Base-by-base conservation (phyloP, 2,329 filamentous ascomycete genomes). In the Pseudocercospora macadamiae region DNA sequence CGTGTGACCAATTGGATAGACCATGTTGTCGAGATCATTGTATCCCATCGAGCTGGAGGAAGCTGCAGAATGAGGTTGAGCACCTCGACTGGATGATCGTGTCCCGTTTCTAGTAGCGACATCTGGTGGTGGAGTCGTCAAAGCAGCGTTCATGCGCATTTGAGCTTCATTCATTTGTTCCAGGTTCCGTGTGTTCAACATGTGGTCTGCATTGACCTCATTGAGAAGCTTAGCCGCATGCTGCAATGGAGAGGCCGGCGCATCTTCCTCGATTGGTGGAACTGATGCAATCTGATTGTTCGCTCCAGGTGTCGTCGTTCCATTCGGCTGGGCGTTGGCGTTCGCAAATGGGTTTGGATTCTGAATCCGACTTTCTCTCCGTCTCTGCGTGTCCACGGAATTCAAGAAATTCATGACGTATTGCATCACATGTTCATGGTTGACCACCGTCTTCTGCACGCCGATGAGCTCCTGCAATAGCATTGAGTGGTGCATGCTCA, bases 1-100 rank as follows among this genome's bases (percentile, higher is more conserved):
- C 0, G 89, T 95, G 64, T 92, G 87, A 16, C 93, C 93, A 14
- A 96, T 91, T 0, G 93, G 93, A 72, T 97, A 97, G 8, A 97
- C 92, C 54, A 96, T 84, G 63, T 82, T 83, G 61, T 89, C 87
- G 44, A 89, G 74, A 55, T 89, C 86, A 12, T 79, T 79, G 36
- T 82, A 82, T 4, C 80, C 80, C 70, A 85, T 77, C 2, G 79
- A 78, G 36, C 78, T 81, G 1, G 84, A 83, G 2, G 78, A 73
- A 65, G 76, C 68, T 28, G 79, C 78, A 4, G 80, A 81, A 30
- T 77, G 76, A 12, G 76, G 76, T 21, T 68, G 69, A 4, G 68
- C 66, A 18, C 73, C 73, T 56, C 78, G 75, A 60, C 77, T 80
- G 14, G 75, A 73, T 23, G 78, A 77, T 52, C 78, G 70, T 64